These are phyloP conservation scores for Aspergillus fumigatus DNA, from an alignment of 2,329 filamentous ascomycete species.

Conservation along the genomic window DNA sequence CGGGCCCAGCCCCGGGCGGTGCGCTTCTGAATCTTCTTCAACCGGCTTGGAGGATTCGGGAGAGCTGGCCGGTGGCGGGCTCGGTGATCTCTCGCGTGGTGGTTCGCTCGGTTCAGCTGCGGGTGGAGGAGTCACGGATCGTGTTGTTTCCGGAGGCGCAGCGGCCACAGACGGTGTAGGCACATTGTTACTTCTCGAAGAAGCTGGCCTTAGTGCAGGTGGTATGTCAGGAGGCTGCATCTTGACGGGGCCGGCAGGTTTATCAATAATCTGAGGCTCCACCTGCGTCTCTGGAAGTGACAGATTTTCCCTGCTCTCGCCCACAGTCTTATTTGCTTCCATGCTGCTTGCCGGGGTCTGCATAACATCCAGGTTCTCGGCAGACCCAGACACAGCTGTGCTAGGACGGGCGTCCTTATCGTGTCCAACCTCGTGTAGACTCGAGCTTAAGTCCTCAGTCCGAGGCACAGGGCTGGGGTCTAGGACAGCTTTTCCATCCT, in stretches of 20 bases:
- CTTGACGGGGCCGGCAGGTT: constrained; percentile 12
- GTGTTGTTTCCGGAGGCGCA: constrained; percentile 8
- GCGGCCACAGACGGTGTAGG: not conserved
- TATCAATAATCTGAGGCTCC: constrained; percentile 29
- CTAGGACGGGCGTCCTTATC: constrained; percentile 26
- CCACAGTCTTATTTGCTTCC: constrained; percentile 25
- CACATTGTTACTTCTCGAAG: constrained; percentile 10
- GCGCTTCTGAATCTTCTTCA: constrained; percentile 49
- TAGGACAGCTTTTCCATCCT: constrained; percentile 20
- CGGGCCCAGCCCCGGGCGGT: constrained; percentile 75
- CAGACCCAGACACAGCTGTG: constrained; percentile 25
- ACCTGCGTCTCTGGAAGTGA: constrained; percentile 32
- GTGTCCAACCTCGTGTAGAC: constrained; percentile 15
- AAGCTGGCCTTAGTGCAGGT: constrained; percentile 18
- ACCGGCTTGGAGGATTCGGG: constrained; percentile 16
- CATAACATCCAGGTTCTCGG: constrained; percentile 16
- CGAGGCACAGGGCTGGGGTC: constrained; percentile 18
- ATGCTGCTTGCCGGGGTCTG: constrained; percentile 23
- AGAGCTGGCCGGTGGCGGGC: constrained; percentile 11
- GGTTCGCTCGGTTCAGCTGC: constrained; percentile 7
- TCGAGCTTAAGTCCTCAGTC: constrained; percentile 14
- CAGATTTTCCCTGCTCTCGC: constrained; percentile 27
- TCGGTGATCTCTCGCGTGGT: constrained; percentile 5
- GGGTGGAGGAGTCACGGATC: constrained; percentile 2
- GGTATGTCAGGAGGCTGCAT: constrained; percentile 16